A percentile compares a stretch with the other conserved stretches of the same genome.
These are phyloP conservation scores for Penicillium longicatenatum DNA, from an alignment of 495 filamentous ascomycete species.

Conservation along the genomic window DNA sequence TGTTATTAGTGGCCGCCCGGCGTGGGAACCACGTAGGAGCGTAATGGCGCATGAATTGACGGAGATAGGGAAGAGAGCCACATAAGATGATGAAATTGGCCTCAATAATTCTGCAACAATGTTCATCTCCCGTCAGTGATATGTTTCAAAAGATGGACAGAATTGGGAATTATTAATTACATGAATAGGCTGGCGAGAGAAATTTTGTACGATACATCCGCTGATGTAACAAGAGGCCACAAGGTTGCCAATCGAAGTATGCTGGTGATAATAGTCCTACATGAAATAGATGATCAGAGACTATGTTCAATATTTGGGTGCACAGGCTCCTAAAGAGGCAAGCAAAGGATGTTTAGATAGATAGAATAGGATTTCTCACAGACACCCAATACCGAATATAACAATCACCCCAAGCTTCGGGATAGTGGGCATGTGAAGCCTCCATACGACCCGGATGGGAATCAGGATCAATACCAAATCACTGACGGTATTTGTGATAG, in stretches of 20 bases:
- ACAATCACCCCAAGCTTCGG: background rate
- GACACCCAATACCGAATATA: background rate
- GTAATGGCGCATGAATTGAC: constrained; percentile 9
- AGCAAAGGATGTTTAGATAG: background rate
- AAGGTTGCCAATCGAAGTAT: constrained; percentile 18
- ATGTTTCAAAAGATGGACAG: background rate
- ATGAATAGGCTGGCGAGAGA: constrained; percentile 10
- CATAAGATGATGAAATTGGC: constrained; percentile 15
- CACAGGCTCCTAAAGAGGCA: background rate
- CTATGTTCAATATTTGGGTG: background rate
- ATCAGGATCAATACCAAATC: constrained; percentile 41
- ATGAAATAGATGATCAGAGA: background rate
- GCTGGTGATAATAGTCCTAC: constrained; percentile 12
- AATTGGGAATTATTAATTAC: background rate
- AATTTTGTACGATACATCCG: constrained; percentile 11
- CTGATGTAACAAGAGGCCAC: constrained; percentile 15
- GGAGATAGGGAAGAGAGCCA: constrained; percentile 11
- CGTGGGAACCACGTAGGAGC: background rate
- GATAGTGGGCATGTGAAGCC: constrained; percentile 17
- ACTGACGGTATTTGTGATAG: constrained; percentile 41
- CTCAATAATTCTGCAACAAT: constrained; percentile 6
- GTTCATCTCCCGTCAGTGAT: background rate
- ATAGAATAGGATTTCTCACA: background rate
- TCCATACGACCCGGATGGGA: constrained; percentile 32
- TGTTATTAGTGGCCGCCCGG: background rate